Evolutionary conservation across 2,329 filamentous ascomycete species (phyloP).

Genomic region (Aspergillus luchuensis): DNA sequence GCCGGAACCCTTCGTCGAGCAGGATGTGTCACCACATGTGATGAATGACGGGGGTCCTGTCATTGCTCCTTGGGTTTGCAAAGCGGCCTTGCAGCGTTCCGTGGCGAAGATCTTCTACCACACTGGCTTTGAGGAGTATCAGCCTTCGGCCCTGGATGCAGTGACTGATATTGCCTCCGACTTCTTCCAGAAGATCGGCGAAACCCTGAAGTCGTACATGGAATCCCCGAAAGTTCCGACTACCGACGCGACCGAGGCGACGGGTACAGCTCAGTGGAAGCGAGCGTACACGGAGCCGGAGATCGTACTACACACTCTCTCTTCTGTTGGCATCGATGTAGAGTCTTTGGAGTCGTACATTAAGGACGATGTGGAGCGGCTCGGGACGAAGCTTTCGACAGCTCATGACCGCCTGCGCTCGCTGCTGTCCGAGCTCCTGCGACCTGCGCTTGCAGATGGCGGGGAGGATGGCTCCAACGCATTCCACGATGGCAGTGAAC

Average conservation of each 20-base stretch:
- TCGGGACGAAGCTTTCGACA: constrained; percentile 73
- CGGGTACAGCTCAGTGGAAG: constrained; percentile 53
- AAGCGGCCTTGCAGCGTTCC: constrained; percentile 82
- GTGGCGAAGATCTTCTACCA: constrained; percentile 96
- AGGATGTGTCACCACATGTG: constrained; percentile 85
- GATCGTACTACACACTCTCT: constrained; percentile 79
- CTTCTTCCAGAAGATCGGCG: constrained; percentile 82
- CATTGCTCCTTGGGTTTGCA: constrained; percentile 79
- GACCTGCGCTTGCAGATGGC: constrained; percentile 80
- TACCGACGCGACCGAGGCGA: constrained; percentile 47
- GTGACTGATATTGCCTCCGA: constrained; percentile 86
- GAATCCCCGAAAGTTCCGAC: constrained; percentile 75
- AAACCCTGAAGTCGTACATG: constrained; percentile 77
- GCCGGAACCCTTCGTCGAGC: constrained; percentile 81
- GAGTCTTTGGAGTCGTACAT: constrained; percentile 82
- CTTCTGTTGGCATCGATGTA: constrained; percentile 80
- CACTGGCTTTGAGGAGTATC: constrained; percentile 93
- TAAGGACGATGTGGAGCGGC: constrained; percentile 88
- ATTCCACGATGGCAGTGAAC: constrained; percentile 95
- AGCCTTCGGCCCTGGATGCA: constrained; percentile 88
- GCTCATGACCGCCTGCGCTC: constrained; percentile 95
- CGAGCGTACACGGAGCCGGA: constrained; percentile 80
- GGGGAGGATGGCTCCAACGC: constrained; percentile 82
- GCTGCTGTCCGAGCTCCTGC: constrained; percentile 88
- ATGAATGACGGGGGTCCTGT: constrained; percentile 85